Base-by-base conservation (phyloP, 768 basidiomycete species). In the Tricholoma matsutake region DNA sequence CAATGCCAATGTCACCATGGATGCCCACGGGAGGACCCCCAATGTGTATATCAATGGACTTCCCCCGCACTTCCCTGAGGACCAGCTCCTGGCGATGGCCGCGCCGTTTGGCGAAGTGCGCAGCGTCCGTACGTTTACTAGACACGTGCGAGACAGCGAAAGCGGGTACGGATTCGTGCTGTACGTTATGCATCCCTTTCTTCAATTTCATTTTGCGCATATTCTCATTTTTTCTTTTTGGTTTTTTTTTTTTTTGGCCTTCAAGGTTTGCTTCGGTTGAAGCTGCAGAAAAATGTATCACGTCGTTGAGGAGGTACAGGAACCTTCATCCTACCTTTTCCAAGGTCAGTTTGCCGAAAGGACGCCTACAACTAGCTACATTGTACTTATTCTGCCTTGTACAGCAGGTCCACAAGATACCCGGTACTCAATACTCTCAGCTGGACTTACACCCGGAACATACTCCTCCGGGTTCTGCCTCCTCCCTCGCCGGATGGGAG, bases 11-110 rank as follows among this genome's bases (percentile, higher is more conserved):
- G 31, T 54, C 47, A 28, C 0, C 32, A 34, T 59, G 43, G 63
- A 60, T 14, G 29, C 51, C 4, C 29, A 63, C 0, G 66, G 73
- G 57, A 82, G 80, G 69, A 86, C 89, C 1, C 89, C 92, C 0
- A 94, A 94, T 66, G 88, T 94, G 0, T 94, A 94, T 70, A 92
- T 94, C 75, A 94, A 94, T 67, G 92, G 92, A 11, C 81, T 94
- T 14, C 91, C 91, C 2, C 88, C 91, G 4, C 86, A 92, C 73
- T 93, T 84, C 67, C 86, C 90, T 0, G 92, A 93, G 67, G 91
- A 91, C 61, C 83, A 91, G 62, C 78, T 94, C 43, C 86, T 86
- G 65, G 83, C 83, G 29, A 84, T 94, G 57, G 81, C 88, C 34
- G 74, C 79, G 22, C 87, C 84, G n/a, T 94, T 85, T 65, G 92